These are phyloP conservation scores for Paracoccidioides lutzii DNA, from an alignment of 2,329 filamentous ascomycete species.

Conservation along the genomic window DNA sequence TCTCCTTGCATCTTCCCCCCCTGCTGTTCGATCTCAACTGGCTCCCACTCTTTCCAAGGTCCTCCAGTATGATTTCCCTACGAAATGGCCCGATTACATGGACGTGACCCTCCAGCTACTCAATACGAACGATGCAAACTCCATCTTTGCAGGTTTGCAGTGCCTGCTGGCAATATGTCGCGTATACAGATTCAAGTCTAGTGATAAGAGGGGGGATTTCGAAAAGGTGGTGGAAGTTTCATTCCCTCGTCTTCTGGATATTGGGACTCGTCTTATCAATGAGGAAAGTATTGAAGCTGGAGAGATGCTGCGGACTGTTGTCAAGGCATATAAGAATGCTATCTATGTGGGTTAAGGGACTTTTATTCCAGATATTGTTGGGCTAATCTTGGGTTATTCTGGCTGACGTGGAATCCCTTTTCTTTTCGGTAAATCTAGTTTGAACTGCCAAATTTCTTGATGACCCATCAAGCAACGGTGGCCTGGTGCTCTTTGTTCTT, in stretches of 20 bases:
- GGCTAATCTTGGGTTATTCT: background rate
- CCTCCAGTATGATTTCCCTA: constrained; percentile 87
- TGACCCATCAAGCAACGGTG: constrained; percentile 70
- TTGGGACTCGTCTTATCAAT: constrained; percentile 77
- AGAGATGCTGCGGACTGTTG: constrained; percentile 87
- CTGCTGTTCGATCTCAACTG: constrained; percentile 79
- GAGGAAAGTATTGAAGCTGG: constrained; percentile 89
- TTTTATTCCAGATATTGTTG: constrained; percentile 1
- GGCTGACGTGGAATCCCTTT: background rate
- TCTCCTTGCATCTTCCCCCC: constrained; percentile 66
- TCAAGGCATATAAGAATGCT: constrained; percentile 97
- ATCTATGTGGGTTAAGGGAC: constrained; percentile 56
- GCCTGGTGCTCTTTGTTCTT: constrained; percentile 96
- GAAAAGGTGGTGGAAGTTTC: constrained; percentile 86
- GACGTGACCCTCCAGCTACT: constrained; percentile 83
- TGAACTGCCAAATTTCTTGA: constrained; percentile 66
- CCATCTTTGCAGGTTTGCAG: constrained; percentile 85
- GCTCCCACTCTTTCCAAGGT: constrained; percentile 93
- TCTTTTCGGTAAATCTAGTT: constrained; percentile 42
- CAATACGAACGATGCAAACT: constrained; percentile 70
- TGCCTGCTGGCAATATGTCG: constrained; percentile 90
- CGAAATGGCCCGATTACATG: constrained; percentile 88
- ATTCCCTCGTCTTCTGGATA: constrained; percentile 74
- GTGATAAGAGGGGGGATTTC: constrained; percentile 71
- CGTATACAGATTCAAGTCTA: constrained; percentile 86